Evolutionary conservation across 192 early-diverging fungal genomes (phyloP).

Genomic region (Cetraspora pellucida): DNA sequence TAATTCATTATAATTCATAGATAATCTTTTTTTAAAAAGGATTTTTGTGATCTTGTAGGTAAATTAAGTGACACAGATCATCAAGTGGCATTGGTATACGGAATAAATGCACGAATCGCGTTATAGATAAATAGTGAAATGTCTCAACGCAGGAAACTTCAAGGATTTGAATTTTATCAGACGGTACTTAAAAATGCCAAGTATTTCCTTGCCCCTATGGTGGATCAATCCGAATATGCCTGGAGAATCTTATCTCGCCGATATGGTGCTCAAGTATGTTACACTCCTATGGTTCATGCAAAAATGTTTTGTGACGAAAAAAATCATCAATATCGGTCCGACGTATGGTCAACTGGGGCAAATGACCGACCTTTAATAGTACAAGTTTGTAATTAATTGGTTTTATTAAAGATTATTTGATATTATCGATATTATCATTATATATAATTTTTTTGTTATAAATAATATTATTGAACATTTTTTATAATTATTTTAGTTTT

Average conservation of each 20-base stretch:
- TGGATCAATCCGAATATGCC: slow-evolving; percentile 93
- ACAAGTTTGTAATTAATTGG: slow-evolving; percentile 53
- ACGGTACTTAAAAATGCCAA: slow-evolving; percentile 11
- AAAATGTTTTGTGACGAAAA: slow-evolving; percentile 72
- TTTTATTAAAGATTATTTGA: not conserved
- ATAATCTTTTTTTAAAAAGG: no score
- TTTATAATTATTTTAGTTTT: slow-evolving; percentile 68
- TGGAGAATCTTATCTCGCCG: slow-evolving; percentile 91
- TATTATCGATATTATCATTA: no score
- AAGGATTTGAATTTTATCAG: slow-evolving; percentile 27
- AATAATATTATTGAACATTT: not conserved
- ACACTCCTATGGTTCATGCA: slow-evolving; percentile 98
- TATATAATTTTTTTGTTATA: no score
- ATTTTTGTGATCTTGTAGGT: no score
- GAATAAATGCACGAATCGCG: no score
- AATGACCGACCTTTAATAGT: slow-evolving; percentile 83
- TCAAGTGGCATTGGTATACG: no score
- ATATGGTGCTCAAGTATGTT: slow-evolving; percentile 87
- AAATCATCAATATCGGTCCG: slow-evolving; percentile 66
- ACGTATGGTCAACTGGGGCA: slow-evolving; percentile 69
- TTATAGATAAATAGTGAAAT: not conserved
- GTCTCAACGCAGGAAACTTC: not conserved
- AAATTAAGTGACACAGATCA: no score
- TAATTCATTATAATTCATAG: no score
- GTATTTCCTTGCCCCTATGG: slow-evolving; percentile 50